Conservation (phyloP, 805 yeast species). For the Sugiyamaella smithiae region DNA sequence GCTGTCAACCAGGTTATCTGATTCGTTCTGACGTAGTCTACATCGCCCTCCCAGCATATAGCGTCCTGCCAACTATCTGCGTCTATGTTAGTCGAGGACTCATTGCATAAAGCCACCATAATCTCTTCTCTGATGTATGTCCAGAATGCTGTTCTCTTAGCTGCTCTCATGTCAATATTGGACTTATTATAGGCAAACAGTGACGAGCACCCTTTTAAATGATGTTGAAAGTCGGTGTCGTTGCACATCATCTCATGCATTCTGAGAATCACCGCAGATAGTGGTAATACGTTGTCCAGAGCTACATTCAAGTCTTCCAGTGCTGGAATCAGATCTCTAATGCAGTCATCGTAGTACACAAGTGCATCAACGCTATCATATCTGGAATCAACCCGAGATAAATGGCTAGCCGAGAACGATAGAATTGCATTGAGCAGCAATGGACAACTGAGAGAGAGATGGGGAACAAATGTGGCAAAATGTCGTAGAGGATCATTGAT, state of each 20-base stretch:
- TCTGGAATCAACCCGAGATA: background rate
- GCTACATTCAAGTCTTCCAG: background rate
- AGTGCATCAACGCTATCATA: background rate
- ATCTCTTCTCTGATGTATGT: background rate
- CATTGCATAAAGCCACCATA: background rate
- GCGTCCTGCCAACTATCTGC: background rate
- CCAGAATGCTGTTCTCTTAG: constrained; percentile 4
- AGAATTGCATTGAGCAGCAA: background rate
- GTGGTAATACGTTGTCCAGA: background rate
- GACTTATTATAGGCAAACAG: background rate
- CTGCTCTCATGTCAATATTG: background rate
- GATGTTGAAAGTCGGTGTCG: constrained; percentile 1
- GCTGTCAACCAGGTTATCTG: background rate
- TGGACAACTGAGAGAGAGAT: background rate
- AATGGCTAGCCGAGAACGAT: constrained; percentile 2
- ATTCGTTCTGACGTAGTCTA: background rate
- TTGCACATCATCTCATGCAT: background rate
- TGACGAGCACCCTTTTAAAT: background rate
- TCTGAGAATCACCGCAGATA: background rate
- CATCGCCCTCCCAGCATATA: background rate
- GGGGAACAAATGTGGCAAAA: background rate
- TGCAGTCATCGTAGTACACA: background rate
- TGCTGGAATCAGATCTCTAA: background rate
- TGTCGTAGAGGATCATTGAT: background rate
- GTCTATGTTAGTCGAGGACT: background rate